A percentile compares a stretch with the other conserved stretches of the same genome.
These are phyloP conservation scores for Tetrahymena elliotti DNA, from an alignment of 73 alveolate genomes.

Conservation along the genomic window DNA sequence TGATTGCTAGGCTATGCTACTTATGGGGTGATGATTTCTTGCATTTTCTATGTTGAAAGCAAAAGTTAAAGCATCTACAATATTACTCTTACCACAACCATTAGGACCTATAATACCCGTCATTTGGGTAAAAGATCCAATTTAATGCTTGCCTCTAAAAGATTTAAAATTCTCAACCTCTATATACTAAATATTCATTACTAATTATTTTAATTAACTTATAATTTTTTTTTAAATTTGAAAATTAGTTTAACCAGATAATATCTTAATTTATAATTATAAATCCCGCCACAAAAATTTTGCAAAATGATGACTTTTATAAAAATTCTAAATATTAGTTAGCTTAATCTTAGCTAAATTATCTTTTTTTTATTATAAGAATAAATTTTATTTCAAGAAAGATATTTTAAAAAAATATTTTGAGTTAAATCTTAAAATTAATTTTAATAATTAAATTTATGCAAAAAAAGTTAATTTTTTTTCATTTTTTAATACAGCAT, in stretches of 20 bases:
- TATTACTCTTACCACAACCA: constrained; percentile 81
- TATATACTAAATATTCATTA: constrained; percentile 35
- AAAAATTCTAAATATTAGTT: not conserved
- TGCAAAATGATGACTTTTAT: not conserved
- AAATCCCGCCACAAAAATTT: not conserved
- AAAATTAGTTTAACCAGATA: not conserved
- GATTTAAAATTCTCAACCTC: constrained; percentile 90
- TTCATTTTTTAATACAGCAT: too few species aligned
- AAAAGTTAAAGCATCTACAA: not conserved
- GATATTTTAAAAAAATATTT: too few species aligned
- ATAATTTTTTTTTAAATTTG: not conserved
- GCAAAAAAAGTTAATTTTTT: too few species aligned
- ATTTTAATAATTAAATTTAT: too few species aligned
- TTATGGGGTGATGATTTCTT: not conserved
- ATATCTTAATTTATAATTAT: not conserved
- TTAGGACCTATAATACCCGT: constrained; percentile 95
- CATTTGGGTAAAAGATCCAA: constrained; percentile 87
- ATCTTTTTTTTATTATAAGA: not conserved
- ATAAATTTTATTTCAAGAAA: too few species aligned
- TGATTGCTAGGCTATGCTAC: not conserved
- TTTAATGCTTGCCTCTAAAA: constrained; percentile 79
- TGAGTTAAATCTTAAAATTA: too few species aligned
- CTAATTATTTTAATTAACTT: not conserved
- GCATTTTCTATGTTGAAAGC: not conserved
- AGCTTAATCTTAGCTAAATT: not conserved